These are phyloP conservation scores for Zea mays DNA, from an alignment of 176 grass and related monocot genomes.

Conservation along the genomic window DNA sequence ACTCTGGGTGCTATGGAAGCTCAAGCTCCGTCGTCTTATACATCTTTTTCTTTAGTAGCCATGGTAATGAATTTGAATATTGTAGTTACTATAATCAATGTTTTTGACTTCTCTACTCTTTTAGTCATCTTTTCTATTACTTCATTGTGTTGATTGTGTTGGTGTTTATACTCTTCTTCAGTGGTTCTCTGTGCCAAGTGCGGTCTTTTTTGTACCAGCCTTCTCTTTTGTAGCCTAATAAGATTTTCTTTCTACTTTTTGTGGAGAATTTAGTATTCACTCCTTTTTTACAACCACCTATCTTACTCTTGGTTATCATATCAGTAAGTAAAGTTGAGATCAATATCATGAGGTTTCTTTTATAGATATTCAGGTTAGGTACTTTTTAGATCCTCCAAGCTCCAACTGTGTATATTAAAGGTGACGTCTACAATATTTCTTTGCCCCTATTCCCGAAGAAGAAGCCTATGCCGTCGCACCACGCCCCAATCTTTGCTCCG, in stretches of 20 bases:
- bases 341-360: conserved; percentile 25
- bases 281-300: neutral
- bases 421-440: conserved; percentile 59
- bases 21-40: conserved; percentile 94
- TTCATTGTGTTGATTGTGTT: too few species aligned
- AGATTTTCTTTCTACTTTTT: too few species aligned
- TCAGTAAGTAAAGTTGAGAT: conserved; percentile 12
- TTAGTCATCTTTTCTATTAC: too few species aligned
- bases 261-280: too few species aligned
- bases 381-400: conserved; percentile 91
- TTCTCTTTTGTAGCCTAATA: too few species aligned
- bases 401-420: conserved; percentile 66
- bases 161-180: too few species aligned
- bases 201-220: too few species aligned
- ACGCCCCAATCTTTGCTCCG: too few species aligned
- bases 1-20: conserved; percentile 98
- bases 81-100: conserved; percentile 13
- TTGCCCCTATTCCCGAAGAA: too few species aligned
- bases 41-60: conserved; percentile 84
- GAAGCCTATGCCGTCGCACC: too few species aligned
- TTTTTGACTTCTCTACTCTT: too few species aligned
- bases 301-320: neutral
- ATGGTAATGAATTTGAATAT: conserved; percentile 61
- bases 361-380: conserved; percentile 83
- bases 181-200: too few species aligned